Evolutionary conservation across 2,329 filamentous ascomycete species (phyloP).

Genomic region (Colletotrichum tabaci): DNA sequence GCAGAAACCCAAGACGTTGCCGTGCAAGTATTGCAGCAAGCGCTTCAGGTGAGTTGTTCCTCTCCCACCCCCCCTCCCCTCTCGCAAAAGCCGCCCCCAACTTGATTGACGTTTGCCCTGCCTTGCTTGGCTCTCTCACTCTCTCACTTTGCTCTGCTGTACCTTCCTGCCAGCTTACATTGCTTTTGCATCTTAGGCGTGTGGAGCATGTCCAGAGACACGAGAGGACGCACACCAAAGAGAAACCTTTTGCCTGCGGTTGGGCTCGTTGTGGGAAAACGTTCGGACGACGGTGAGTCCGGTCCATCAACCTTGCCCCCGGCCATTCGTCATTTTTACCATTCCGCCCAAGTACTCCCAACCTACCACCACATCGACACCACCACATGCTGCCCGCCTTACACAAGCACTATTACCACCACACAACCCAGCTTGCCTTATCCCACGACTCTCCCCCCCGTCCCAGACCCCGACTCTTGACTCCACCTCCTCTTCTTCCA

Average conservation of each 20-base stretch:
- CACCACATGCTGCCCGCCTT: conserved; percentile 28
- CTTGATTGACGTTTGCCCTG: conserved; percentile 37
- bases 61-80: conserved; percentile 21
- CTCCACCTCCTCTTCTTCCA: conserved; percentile 15
- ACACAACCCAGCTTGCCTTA: conserved; percentile 28
- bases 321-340: conserved; percentile 30
- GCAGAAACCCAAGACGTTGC: conserved; percentile 73
- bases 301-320: conserved; percentile 52
- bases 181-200: conserved; percentile 62
- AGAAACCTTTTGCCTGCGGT: conserved; percentile 74
- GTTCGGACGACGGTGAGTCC: conserved; percentile 73
- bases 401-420: conserved; percentile 37
- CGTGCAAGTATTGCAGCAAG: conserved; percentile 75
- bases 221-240: conserved; percentile 75
- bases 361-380: conserved; percentile 33
- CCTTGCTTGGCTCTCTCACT: conserved; percentile 38
- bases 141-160: neutral
- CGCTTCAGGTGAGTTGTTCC: conserved; percentile 68
- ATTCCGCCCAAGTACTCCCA: conserved; percentile 29
- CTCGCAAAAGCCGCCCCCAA: conserved; percentile 34
- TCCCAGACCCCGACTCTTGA: conserved; percentile 18
- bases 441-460: conserved; percentile 30
- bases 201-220: conserved; percentile 77
- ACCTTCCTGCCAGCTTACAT: conserved; percentile 58
- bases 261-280: conserved; percentile 75